Evolutionary conservation across 805 yeast species (phyloP), one percentile per base, ranked within the genome.

Genomic region (Cyberlindnera amylophila): DNA sequence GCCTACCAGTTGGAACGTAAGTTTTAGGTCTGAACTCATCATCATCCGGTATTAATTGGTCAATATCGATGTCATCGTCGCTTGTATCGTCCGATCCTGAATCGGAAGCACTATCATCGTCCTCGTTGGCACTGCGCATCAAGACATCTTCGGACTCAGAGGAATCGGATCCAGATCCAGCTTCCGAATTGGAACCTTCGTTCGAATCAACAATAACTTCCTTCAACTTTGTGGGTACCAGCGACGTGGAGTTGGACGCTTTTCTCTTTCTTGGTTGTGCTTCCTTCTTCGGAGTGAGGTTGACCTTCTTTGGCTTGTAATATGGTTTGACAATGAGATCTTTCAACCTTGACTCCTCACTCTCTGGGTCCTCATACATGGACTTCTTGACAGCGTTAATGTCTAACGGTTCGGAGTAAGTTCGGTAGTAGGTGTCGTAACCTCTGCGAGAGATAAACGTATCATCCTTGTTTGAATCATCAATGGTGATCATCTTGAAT

Each of bases 401-500:
- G 51, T 62, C 50, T 46, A 58, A 36, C 41, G 48, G 12, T 30
- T 35, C 10, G 32, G 63, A 48, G 52, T 53, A 52, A 36, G 47
- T 38, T 41, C 57, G 35, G 53, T 59, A 40, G 53, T 52, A 39
- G 47, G 68, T 48, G 39, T 66, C 71, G 46, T 65, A 65, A 14
- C 63, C 64, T 39, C 49, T 59, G 4, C 61, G 55, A 23, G 63
- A 62, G 9, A 57, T 32, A 45, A 65, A 66, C 21, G 62, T 63
- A 21, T 32, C 47, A 35, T 55, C 63, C 15, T 47, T 43, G 3
- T 68, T 63, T 2, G 59, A 57, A n/a, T 64, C 70, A 36, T 70
- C 74, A 12, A 64, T 54, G 2, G 54, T 51, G 5, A 62, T 57
- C n/a, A 58, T 58, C 4, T 50, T 41, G 49, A 67, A 70, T 15